Base-by-base conservation (phyloP, 1,139 yeast species). In the Hansenula anomala region DNA sequence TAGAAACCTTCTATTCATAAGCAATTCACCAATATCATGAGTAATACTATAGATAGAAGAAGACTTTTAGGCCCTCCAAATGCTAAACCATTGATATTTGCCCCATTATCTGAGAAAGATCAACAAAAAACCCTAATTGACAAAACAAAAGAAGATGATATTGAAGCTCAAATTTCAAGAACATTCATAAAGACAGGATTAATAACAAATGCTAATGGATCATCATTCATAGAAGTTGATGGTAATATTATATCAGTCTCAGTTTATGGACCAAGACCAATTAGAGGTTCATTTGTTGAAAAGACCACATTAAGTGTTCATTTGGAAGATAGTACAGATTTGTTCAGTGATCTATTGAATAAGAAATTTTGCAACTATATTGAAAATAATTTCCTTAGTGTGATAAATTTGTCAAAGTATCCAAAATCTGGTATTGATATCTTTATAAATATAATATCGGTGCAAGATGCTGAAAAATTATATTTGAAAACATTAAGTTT, bases 351-450 rank as follows among this genome's bases (percentile, higher is more conserved):
- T 28, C 36, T 63, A 19, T 19, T 45, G 40, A 43, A 49, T 28
- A 59, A 58, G 38, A 67, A 64, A 40, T 49, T 62, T 26, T 54
- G 61, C 36, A 54, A 47, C 24, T 64, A 60, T 42, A 43, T 65
- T 38, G 58, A 60, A 19, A 58, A 57, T 34, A 55, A 56, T 13
- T 58, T 64, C 41, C 56, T 58, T 18, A 54, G 64, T 23, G 65
- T 62, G 11, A 73, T 92, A 4, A 61, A 85, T 31, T 66, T 88
- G 36, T 77, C 77, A 15, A 78, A 80, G 44, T 90, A 90, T 58
- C 97, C 97, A 6, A 92, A 92, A 60, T 85, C 96, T 10, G 79
- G 90, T 19, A 86, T 92, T 39, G 94, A 83, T 54, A 70, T 92
- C 19, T 83, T 81, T 51, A 69, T 90, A n/a, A 77, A 84, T 32